Conservation (phyloP, 139 green algal genomes). For the Chlamydomonas sphaeroides region DNA sequence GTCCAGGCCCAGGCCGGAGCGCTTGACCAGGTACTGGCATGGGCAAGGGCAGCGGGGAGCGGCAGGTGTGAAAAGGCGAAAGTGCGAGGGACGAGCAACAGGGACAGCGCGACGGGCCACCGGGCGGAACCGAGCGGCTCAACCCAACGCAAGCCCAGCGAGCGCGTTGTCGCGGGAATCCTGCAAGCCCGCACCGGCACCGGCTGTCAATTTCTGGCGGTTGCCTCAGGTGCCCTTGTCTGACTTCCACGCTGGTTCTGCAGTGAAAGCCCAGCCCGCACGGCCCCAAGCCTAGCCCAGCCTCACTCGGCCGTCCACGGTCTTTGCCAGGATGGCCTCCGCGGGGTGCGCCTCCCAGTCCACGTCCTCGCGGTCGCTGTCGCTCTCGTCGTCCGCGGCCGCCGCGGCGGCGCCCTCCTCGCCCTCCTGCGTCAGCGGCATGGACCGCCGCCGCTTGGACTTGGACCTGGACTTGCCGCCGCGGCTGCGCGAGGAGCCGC, state of each 20-base stretch:
- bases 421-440: neutral
- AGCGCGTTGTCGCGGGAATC: too few relatives aligned
- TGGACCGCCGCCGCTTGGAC: neutral
- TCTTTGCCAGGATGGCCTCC: slow-evolving; percentile 27
- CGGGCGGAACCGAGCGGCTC: too few relatives aligned
- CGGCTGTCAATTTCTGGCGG: too few relatives aligned
- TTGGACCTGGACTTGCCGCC: neutral
- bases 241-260: too few relatives aligned
- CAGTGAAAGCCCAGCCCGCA: neutral
- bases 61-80: too few relatives aligned
- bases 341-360: slow-evolving; percentile 40
- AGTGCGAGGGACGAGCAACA: too few relatives aligned
- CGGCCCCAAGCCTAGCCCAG: neutral
- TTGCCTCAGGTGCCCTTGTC: too few relatives aligned
- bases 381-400: neutral
- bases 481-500: too few relatives aligned
- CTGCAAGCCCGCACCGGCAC: too few relatives aligned
- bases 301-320: slow-evolving; percentile 7
- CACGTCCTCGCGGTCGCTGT: slow-evolving; percentile 29
- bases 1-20: slow-evolving; percentile 15
- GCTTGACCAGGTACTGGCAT: slow-evolving; percentile 33
- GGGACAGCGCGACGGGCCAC: too few relatives aligned
- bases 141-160: neutral
- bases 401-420: neutral
- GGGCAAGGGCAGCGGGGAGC: neutral